Evolutionary conservation across 495 filamentous ascomycete genomes (phyloP), one percentile per base, ranked within the genome.

Genomic region (Penicillium bialowiezense): DNA sequence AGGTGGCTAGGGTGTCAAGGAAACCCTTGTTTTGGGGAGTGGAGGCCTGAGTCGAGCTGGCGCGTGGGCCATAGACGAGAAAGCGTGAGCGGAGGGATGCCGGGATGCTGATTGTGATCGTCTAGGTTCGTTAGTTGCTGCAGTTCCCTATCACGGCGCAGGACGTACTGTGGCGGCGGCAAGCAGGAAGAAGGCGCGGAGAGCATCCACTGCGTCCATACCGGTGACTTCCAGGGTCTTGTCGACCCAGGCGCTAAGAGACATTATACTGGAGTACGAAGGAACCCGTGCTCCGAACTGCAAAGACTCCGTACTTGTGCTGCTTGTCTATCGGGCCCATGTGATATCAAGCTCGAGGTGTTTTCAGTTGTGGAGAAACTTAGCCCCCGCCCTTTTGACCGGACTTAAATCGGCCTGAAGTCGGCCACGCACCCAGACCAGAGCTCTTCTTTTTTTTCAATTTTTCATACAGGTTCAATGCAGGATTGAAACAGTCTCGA

Each of bases 31-130:
- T 29, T 23, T 36, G 14, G 15, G 20, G 8, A 14, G 48, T 37
- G 54, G 45, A 45, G 44, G 40, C 20, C 26, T 41, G 12, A 39
- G 58, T 58, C 15, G 59, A 52, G 44, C 69, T 72, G 24, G 77
- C 67, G 60, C 83, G 77, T 17, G 80, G 67, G 39, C 83, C 83
- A 60, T 85, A 86, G 31, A 69, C 56, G 24, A 86, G 62, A 62
- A 84, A 82, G 35, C 81, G 80, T 36, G 58, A 52, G 41, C 67
- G 72, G 18, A 85, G 57, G n/a, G 72, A 51, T 28, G 77, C 69
- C n/a, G 76, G 58, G 49, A 74, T 60, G 58, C 70, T 74, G 40
- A 80, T 65, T 20, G 79, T 61, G 19, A 85, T 51, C n/a, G 81
- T 73, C 82, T 85, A 45, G 44, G 45, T 31, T 23, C 20, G 17